Conservation (phyloP, 768 basidiomycete genomes). For the Tylopilus sp. region DNA sequence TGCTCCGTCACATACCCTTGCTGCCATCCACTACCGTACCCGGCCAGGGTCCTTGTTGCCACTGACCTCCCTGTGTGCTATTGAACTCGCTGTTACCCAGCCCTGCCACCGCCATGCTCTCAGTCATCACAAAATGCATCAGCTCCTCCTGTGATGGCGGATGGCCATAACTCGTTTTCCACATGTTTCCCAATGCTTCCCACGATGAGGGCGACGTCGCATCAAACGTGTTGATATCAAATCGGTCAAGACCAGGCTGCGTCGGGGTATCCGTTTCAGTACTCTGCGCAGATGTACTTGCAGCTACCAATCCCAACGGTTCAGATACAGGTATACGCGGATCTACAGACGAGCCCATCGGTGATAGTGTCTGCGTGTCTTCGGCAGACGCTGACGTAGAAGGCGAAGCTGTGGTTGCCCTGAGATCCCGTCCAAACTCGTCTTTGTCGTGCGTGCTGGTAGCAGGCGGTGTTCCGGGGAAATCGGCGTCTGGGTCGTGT, state of each 20-base stretch:
- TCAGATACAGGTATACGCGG: constrained; percentile 43
- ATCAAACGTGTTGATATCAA: constrained; percentile 73
- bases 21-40: constrained; percentile 35
- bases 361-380: constrained; percentile 25
- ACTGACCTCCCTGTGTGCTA: constrained; percentile 21
- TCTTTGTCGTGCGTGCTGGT: constrained; percentile 53
- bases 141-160: constrained; percentile 71
- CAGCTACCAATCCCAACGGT: constrained; percentile 44
- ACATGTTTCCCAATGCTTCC: constrained; percentile 78
- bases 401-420: constrained; percentile 45
- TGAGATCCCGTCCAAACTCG: constrained; percentile 84
- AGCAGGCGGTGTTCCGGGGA: constrained; percentile 24
- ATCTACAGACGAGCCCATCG: constrained; percentile 39
- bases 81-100: constrained; percentile 7
- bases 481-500: constrained; percentile 27
- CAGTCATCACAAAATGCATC: constrained; percentile 65
- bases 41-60: constrained; percentile 22
- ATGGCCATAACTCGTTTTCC: constrained; percentile 65
- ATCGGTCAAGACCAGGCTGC: constrained; percentile 56
- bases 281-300: constrained; percentile 54
- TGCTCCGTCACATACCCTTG: constrained; percentile 29
- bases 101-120: constrained; percentile 22
- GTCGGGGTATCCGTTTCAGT: constrained; percentile 28
- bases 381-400: constrained; percentile 28
- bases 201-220: constrained; percentile 70